Evolutionary conservation across 345 rosid genomes (phyloP).

Genomic region (Durio zibethinus): DNA sequence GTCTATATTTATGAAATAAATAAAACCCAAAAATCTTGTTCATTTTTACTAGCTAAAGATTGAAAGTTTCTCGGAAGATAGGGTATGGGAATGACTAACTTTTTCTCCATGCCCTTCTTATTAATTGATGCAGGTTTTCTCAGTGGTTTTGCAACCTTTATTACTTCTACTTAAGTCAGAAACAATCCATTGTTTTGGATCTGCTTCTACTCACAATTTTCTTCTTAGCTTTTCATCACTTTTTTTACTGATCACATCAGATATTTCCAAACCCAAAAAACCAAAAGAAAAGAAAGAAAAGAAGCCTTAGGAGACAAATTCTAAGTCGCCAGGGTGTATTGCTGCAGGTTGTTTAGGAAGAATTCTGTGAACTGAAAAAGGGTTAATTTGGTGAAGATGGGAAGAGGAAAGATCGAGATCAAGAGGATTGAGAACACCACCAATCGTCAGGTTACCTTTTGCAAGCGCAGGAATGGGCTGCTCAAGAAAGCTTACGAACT

Average conservation of each 20-base stretch:
- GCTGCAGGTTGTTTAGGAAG: slow-evolving; percentile 7
- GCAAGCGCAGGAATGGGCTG: slow-evolving; percentile 93
- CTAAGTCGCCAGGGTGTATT: not conserved
- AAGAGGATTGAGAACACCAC: slow-evolving; percentile 97
- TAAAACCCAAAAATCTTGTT: not conserved
- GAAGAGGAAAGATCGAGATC: slow-evolving; percentile 97
- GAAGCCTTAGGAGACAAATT: not conserved
- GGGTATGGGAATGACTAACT: not conserved
- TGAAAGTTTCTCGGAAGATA: not conserved
- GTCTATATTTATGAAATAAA: not conserved
- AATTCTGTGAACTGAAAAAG: not conserved
- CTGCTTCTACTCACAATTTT: too few relatives aligned
- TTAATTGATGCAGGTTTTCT: not conserved
- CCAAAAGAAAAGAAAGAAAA: not conserved
- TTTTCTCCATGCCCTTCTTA: not conserved
- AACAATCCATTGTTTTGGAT: not conserved
- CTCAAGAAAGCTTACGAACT: slow-evolving; percentile 89
- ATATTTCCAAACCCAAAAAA: not conserved
- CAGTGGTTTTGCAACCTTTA: not conserved
- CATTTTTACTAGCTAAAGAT: not conserved
- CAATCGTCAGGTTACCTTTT: slow-evolving; percentile 88
- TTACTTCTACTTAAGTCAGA: not conserved
- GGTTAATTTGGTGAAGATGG: slow-evolving; percentile 50
- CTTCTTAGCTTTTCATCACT: not conserved
- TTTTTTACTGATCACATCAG: not conserved